A percentile compares a stretch with the other conserved stretches of the same genome.
Evolutionary conservation across 768 basidiomycete genomes (phyloP).

Genomic region (Auricularia heimuer): DNA sequence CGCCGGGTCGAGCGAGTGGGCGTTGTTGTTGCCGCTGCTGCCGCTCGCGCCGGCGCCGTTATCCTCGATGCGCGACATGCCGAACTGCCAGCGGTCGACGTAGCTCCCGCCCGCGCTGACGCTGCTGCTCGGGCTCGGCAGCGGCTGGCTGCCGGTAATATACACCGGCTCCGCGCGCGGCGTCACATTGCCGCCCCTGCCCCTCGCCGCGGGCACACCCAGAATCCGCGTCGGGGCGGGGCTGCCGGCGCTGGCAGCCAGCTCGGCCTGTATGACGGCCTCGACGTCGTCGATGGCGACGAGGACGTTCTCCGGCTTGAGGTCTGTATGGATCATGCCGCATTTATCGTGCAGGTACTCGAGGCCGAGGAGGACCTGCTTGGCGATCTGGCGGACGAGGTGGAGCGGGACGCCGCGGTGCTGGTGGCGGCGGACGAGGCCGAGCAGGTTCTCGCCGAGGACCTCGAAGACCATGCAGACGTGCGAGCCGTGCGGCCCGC

Average conservation of each 20-base stretch:
- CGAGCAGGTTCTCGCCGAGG: conserved; percentile 67
- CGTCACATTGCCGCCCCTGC: conserved; percentile 92
- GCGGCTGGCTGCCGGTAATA: conserved; percentile 89
- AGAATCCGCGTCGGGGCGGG: neutral
- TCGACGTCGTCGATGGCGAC: conserved; percentile 97
- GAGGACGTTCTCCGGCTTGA: conserved; percentile 93
- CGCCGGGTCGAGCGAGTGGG: neutral
- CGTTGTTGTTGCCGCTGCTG: neutral
- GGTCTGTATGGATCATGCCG: conserved; percentile 85
- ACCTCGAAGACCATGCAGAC: conserved; percentile 90
- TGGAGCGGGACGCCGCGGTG: conserved; percentile 73
- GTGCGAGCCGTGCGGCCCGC: conserved; percentile 56
- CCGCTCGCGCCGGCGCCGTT: conserved; percentile 20
- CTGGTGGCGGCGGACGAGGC: conserved; percentile 68
- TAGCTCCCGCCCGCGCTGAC: conserved; percentile 36
- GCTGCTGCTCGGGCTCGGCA: conserved; percentile 66
- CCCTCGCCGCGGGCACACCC: conserved; percentile 18
- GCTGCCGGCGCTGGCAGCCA: conserved; percentile 26
- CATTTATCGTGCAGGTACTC: conserved; percentile 91
- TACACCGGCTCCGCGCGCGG: conserved; percentile 70
- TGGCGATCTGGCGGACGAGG: conserved; percentile 77
- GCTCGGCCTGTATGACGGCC: conserved; percentile 76
- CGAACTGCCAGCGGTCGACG: conserved; percentile 84
- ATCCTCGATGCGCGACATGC: conserved; percentile 83
- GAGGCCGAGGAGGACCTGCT: conserved; percentile 68